Conservation (phyloP, 139 green algal genomes). For the Picochlorum sp. region DNA sequence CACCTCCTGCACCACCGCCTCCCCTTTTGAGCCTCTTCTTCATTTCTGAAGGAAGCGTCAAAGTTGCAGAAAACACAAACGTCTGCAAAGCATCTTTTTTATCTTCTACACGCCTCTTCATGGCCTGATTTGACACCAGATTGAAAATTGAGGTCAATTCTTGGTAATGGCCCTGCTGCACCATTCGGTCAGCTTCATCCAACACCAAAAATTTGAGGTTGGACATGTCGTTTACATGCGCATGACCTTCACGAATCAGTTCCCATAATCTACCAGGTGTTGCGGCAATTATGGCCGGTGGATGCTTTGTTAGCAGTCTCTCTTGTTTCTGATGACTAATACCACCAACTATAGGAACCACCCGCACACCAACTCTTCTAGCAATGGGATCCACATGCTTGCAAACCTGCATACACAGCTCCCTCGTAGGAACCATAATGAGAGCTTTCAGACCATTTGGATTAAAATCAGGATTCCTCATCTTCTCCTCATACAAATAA, state of each 20-base stretch:
- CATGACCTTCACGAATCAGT: slow-evolving; percentile 42
- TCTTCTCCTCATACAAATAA: slow-evolving; percentile 35
- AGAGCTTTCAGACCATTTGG: neutral
- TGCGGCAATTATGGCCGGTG: slow-evolving; percentile 57
- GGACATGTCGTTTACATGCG: slow-evolving; percentile 12
- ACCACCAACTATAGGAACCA: slow-evolving; percentile 53
- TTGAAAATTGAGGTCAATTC: slow-evolving; percentile 82
- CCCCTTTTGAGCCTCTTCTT: slow-evolving; percentile 56
- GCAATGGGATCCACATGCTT: slow-evolving; percentile 39
- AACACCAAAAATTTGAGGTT: slow-evolving; percentile 64
- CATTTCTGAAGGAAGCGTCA: slow-evolving; percentile 75
- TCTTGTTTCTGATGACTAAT: slow-evolving; percentile 51
- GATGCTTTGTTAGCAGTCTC: slow-evolving; percentile 40
- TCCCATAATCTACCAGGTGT: slow-evolving; percentile 61
- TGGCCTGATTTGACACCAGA: neutral
- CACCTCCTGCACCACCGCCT: slow-evolving; percentile 52
- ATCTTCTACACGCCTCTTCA: slow-evolving; percentile 11
- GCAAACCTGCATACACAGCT: slow-evolving; percentile 67
- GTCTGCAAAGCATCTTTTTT: slow-evolving; percentile 59
- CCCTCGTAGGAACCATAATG: slow-evolving; percentile 65
- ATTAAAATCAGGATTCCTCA: neutral
- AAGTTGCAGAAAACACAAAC: slow-evolving; percentile 93
- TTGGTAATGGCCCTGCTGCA: slow-evolving; percentile 35
- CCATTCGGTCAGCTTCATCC: slow-evolving; percentile 73
- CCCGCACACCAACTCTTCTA: slow-evolving; percentile 16